Base-by-base conservation (phyloP, 1,284 basidiomycete species). In the Naganishia sp. region DNA sequence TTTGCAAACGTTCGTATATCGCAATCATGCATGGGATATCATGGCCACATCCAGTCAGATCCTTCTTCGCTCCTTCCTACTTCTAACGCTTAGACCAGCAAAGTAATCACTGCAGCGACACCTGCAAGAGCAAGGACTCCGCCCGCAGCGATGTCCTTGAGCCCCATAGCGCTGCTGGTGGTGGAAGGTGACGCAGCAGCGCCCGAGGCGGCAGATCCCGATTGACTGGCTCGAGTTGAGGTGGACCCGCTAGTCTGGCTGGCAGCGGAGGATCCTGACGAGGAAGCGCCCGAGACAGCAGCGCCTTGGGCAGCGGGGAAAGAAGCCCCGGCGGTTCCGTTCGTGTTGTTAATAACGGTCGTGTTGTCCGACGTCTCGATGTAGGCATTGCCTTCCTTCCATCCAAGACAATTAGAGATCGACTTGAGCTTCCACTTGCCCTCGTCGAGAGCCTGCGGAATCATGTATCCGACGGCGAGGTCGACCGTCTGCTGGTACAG, bases 401-500 rank as follows among this genome's bases (percentile, higher is more conserved):
- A 82, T 74, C 86, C 83, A 70, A 89, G 75, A 81, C 91, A 93
- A 28, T 81, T 76, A 68, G 87, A 82, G 74, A 94, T 83, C 42
- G 82, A 81, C 76, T 82, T 76, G 66, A 84, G 74, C 56, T 73
- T 71, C 72, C 73, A 78, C 61, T 76, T 88, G 83, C 87, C 51
- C 83, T 79, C 79, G 85, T 85, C 15, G 69, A 81, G 70, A 86
- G 75, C 28, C 89, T 49, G 85, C 63, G 88, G 85, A n/a, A 95
- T 82, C 71, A 90, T 88, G 81, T 92, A 94, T 54, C 90, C 90
- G 68, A 90, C 84, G 39, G 92, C 92, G 68, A 96, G 85, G 73
- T 94, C 90, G 61, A 94, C 91, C 15, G 89, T 90, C 73, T 90
- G 85, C 73, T 89, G 83, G 76, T 87, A 94, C 53, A 94, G 81